Evolutionary conservation across 2,329 filamentous ascomycete genomes (phyloP), one percentile per base, ranked within the genome.

Genomic region (Fusarium luffae): DNA sequence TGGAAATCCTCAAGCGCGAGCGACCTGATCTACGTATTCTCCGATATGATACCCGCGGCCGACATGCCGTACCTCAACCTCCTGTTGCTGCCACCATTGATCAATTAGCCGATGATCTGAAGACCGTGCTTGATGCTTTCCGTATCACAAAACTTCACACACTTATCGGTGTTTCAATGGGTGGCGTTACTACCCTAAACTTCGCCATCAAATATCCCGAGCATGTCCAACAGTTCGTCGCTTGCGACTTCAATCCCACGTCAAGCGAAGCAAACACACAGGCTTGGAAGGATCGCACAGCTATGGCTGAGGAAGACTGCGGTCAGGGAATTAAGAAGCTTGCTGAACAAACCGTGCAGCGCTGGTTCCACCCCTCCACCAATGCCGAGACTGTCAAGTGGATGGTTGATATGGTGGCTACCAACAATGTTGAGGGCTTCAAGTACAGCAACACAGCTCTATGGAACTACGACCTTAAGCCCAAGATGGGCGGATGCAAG

Each of bases 231-330:
- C 84, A 83, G 9, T 92, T 94, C 77, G 83, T 95, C 23, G 86
- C 90, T 5, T 94, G 92, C 78, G 93, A 96, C 79, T 97, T 93
- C 76, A 95, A 94, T 78, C 86, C 88, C 10, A 85, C 88, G 7
- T 89, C 90, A 0, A 93, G 91, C 63, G 82, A 89, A 1, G 89
- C 89, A 37, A 97, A 97, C 81, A 90, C 90, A 5, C 86, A 89
- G 49, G 92, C 92, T 0, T 97, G 93, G 93, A 88, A 88, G 58
- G 92, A 94, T 44, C 90, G 93, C 28, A 90, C 93, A 58, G 86
- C 82, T 1, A 78, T 94, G 5, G 89, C 91, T 0, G 89, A 92
- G 73, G 78, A 78, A 7, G 83, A 85, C 12, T 83, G 84, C 4
- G 86, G 86, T 25, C 77, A 82, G 1, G 87, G 93, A 6, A 91